These are phyloP conservation scores for Malus hybrid DNA, from an alignment of 331 rosid genomes.

Conservation along the genomic window DNA sequence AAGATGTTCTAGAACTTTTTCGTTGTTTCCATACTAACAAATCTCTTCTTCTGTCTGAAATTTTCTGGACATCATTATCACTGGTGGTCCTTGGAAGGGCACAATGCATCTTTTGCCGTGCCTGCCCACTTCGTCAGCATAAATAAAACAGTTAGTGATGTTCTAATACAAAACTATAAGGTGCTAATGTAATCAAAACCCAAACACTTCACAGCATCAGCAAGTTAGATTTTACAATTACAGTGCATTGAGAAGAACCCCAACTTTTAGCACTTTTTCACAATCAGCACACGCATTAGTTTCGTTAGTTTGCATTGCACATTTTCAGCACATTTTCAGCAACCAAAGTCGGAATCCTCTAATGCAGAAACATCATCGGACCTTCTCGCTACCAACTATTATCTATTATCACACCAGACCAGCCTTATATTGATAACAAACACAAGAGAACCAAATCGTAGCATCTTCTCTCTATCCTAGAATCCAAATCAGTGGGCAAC, in stretches of 20 bases:
- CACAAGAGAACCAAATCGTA: not conserved
- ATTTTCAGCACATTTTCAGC: not conserved
- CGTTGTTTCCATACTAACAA: slow-evolving; percentile 27
- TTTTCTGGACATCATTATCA: slow-evolving; percentile 39
- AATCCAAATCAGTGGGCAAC: not conserved
- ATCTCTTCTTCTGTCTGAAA: slow-evolving; percentile 36
- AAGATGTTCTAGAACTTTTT: slow-evolving; percentile 18
- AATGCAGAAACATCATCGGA: not conserved
- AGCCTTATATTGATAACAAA: not conserved
- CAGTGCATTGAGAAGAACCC: not conserved
- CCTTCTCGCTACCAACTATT: no score
- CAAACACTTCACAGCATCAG: not conserved
- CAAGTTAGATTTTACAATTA: not conserved
- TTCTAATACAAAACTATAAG: slow-evolving; percentile 4
- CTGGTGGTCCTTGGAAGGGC: slow-evolving; percentile 35
- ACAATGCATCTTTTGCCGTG: slow-evolving; percentile 58
- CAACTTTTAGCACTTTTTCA: not conserved
- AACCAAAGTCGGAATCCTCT: not conserved
- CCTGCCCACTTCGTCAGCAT: slow-evolving; percentile 28
- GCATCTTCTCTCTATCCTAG: not conserved
- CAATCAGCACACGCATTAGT: not conserved
- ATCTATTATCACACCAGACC: no score
- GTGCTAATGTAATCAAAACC: slow-evolving; percentile 2
- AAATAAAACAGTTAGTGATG: slow-evolving; percentile 3
- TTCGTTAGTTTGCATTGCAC: not conserved